Evolutionary conservation across 148 eudicot species (phyloP).

Genomic region (Dysphania ambrosioides): DNA sequence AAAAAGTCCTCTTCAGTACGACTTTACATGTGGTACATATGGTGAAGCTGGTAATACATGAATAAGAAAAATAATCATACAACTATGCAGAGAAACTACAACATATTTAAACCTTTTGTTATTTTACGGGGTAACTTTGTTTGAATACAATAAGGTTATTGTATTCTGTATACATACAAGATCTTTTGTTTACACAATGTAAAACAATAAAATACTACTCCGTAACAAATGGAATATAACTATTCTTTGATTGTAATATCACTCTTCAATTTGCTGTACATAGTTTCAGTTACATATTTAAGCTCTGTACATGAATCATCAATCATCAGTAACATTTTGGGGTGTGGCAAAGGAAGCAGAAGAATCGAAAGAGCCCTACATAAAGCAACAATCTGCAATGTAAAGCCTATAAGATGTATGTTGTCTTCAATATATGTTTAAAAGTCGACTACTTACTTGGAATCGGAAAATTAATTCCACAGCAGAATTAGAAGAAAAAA

Average conservation of each 20-base stretch:
- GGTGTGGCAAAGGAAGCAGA: not conserved
- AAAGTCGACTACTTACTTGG: slow-evolving; percentile 10
- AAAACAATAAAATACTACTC: too few species aligned
- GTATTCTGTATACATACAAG: too few species aligned
- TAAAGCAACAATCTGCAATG: slow-evolving; percentile 9
- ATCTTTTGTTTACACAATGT: too few species aligned
- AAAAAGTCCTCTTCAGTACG: too few species aligned
- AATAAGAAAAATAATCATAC: too few species aligned
- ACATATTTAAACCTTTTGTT: too few species aligned
- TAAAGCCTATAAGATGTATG: slow-evolving; percentile 22
- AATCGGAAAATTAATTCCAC: slow-evolving; percentile 7
- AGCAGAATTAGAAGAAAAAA: slow-evolving; percentile 5
- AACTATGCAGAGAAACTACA: too few species aligned
- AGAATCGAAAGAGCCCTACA: slow-evolving; percentile 12
- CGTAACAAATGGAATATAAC: too few species aligned
- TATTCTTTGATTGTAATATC: not conserved
- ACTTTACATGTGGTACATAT: too few species aligned
- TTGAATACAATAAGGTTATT: too few species aligned
- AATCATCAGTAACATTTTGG: slow-evolving; percentile 1
- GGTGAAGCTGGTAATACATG: too few species aligned
- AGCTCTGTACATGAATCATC: slow-evolving; percentile 19
- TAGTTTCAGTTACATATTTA: not conserved
- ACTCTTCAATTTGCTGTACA: slow-evolving; percentile 14
- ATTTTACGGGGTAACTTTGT: too few species aligned
- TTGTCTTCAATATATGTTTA: slow-evolving; percentile 17